A percentile compares a stretch with the other conserved stretches of the same genome.
Conservation (phyloP, 768 basidiomycete genomes). For the Leccinum disarticulatum region DNA sequence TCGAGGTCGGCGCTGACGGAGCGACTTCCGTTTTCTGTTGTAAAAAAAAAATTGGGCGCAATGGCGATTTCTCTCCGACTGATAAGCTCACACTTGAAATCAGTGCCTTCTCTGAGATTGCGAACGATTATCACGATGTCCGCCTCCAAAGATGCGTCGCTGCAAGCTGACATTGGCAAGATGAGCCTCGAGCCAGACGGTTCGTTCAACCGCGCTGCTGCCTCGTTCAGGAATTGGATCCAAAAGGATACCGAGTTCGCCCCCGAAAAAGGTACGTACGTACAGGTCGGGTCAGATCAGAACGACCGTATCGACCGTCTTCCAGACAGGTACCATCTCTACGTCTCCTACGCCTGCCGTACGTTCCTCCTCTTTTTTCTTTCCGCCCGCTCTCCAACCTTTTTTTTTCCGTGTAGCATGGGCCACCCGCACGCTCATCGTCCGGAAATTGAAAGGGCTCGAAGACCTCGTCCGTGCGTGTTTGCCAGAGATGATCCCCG, state of each 20-base stretch:
- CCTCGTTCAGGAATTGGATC: constrained; percentile 57
- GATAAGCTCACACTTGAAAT: constrained; percentile 6
- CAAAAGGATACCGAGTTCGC: constrained; percentile 59
- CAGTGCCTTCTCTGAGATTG: not conserved
- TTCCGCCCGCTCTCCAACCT: not conserved
- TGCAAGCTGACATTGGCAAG: constrained; percentile 53
- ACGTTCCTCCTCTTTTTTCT: constrained; percentile 22
- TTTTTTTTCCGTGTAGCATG: constrained; percentile 55
- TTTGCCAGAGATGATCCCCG: not conserved
- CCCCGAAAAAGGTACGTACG: constrained; percentile 68
- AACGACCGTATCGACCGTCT: not conserved
- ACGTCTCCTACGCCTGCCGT: constrained; percentile 88
- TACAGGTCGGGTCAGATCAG: no score
- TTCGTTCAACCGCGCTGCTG: constrained; percentile 56
- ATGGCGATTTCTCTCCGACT: constrained; percentile 15
- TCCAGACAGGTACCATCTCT: constrained; percentile 87
- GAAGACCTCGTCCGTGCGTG: constrained; percentile 77
- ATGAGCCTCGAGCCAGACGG: constrained; percentile 59
- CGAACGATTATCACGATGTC: constrained; percentile 25
- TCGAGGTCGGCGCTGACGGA: constrained; percentile 8
- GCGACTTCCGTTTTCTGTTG: not conserved
- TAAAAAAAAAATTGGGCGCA: not conserved
- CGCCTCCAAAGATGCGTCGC: constrained; percentile 31
- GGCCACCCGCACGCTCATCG: constrained; percentile 90
- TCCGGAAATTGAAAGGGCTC: constrained; percentile 88